A percentile compares a stretch with the other conserved stretches of the same genome.
phyloP scores from a whole-genome alignment of 768 basidiomycete genomes.

The Sutorius australiensis region DNA sequence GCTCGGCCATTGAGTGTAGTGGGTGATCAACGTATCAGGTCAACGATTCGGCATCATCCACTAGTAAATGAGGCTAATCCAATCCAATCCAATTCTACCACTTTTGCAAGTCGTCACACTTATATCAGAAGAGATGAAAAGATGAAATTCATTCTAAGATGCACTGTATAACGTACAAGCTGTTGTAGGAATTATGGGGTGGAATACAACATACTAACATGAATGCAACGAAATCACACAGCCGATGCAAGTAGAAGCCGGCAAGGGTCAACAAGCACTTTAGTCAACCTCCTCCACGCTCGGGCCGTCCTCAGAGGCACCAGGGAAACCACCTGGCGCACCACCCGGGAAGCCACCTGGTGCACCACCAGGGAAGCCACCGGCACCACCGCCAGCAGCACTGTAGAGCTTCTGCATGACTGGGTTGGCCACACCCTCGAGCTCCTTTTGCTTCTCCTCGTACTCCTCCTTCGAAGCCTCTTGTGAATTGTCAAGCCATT shows the following conservation, averaged over 20 bases:
- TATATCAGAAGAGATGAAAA: background rate
- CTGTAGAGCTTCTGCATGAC: conserved; percentile 73
- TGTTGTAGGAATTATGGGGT: conserved; percentile 27
- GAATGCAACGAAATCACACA: conserved; percentile 29
- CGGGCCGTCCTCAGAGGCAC: conserved; percentile 75
- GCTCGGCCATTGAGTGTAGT: conserved; percentile 22
- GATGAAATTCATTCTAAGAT: conserved; percentile 27
- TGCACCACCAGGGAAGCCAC: conserved; percentile 58
- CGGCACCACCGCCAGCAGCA: conserved; percentile 40
- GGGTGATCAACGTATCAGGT: background rate
- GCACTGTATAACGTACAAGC: conserved; percentile 30
- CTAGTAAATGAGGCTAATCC: background rate
- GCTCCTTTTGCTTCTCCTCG: conserved; percentile 88
- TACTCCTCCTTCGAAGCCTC: conserved; percentile 95
- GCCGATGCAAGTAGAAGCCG: conserved; percentile 20
- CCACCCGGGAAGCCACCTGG: conserved; percentile 54
- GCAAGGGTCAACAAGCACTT: conserved; percentile 19
- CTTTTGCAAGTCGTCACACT: background rate
- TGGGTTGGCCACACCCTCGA: conserved; percentile 78
- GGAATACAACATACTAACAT: conserved; percentile 29
- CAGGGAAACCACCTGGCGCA: conserved; percentile 69
- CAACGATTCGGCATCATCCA: background rate
- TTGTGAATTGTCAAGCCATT: conserved; percentile 82
- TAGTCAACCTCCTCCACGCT: conserved; percentile 90
- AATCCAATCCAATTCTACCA: too few species aligned